A percentile compares a stretch with the other conserved stretches of the same genome.
Evolutionary conservation across 345 rosid genomes (phyloP).

Genomic region (Anastatica hierochuntica): DNA sequence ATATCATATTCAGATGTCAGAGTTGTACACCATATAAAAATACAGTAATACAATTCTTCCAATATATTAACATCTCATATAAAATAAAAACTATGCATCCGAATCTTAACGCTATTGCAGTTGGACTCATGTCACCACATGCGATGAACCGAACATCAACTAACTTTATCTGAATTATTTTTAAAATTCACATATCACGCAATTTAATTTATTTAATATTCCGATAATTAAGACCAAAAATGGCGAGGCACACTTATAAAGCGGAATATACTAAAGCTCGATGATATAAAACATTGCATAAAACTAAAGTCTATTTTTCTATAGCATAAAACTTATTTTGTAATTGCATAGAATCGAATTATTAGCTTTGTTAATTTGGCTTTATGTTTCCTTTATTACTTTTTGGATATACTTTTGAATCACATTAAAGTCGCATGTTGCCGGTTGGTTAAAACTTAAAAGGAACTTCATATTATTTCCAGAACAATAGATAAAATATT

Average conservation of each 20-base stretch:
- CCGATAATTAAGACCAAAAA: neutral
- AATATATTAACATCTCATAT: too few species aligned
- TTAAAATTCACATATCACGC: constrained; percentile 11
- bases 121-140: neutral
- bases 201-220: neutral
- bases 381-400: neutral
- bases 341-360: neutral
- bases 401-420: constrained; percentile 19
- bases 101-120: neutral
- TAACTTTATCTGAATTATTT: neutral
- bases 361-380: neutral
- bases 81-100: neutral
- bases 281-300: neutral
- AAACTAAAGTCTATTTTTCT: too few species aligned
- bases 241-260: constrained; percentile 8
- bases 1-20: too few species aligned
- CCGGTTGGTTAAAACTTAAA: constrained; percentile 21
- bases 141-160: neutral
- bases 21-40: too few species aligned
- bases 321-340: neutral
- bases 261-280: neutral
- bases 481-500: neutral
- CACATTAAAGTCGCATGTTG: constrained; percentile 11
- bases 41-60: too few species aligned
- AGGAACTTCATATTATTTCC: constrained; percentile 3